Base-by-base conservation (phyloP, 208 protist genomes). In the Wallacemonas sp. region DNA sequence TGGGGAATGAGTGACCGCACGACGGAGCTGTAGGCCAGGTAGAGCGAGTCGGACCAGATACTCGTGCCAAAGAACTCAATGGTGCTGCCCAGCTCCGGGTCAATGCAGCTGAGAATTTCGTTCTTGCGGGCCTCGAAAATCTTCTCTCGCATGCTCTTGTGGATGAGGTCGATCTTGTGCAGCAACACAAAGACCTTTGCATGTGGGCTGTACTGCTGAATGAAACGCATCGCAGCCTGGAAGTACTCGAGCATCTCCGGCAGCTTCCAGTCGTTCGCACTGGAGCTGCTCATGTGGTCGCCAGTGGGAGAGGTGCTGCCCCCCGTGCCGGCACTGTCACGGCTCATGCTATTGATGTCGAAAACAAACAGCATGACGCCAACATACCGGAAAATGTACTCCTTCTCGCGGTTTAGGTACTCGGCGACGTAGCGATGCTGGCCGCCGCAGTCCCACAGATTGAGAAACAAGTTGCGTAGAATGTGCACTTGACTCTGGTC, bases 311-410 rank as follows among this genome's bases (percentile, higher is more conserved):
- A 14, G 31, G 18, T 39, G 36, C 57, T 61, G 20, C 49, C 59
- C 3, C 66, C 66, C 22, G 46, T 61, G 14, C 57, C 62, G 16
- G 57, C 65, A 69, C 70, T 76, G 28, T 89, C 85, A 26, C 81
- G 73, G 72, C 87, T 91, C 86, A 96, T 93, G 76, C 87, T 96
- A 69, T 89, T 98, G 57, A 99, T 93, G 74, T 99, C 98, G 73
- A 99, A 99, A 12, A 99, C 98, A 82, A 99, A 99, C n/a, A 99
- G 97, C 70, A 99, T 89, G 0, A 99, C 97, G 20, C 94, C 97
- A 2, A 99, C 98, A 77, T 98, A 98, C 33, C 94, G 78, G 75
- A 99, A 99, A 31, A 99, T 99, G 82, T 99, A 98, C 77, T 99
- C 98, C 61, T 96, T 88, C 73, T 99, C 98, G 39, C 89, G 93